Evolutionary conservation across 192 early-diverging fungal genomes (phyloP), one percentile per base, ranked within the genome.

Genomic region (Coemansia sp.): DNA sequence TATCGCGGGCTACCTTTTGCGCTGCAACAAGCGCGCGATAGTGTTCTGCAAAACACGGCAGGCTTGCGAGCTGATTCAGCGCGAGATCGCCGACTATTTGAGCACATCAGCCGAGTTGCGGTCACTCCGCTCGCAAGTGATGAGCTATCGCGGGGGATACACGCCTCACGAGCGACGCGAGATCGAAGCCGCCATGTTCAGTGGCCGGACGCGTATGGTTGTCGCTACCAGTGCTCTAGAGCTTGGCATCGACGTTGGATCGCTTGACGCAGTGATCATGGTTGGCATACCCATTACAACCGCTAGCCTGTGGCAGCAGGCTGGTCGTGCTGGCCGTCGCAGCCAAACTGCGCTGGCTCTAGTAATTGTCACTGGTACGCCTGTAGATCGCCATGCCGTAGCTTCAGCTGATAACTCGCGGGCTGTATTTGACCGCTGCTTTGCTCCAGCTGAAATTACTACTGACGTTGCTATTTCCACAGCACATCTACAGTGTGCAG

Each of bases 101-200:
- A 65, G 60, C 5, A 20, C 31, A 4, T 52, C 69, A 6, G 50
- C 44, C 1, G 46, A 15, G 13, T 13, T 79, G 34, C 66, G 41
- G 22, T 12, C 13, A 24, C 44, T 66, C 13, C 62, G 39, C 9
- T 11, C 43, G 9, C 58, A 62, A 8, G 78, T 92, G 5, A 86
- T 92, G 83, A 73, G 85, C 27, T 96, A 96, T 68, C 88, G 94
- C 12, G 94, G 87, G 13, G 94, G 94, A 18, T 96, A 96, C 80
- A 61, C 81, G 15, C 38, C 57, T 3, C 22, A 3, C 12, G 90
- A 92, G 64, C 78, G 94, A 41, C 70, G 93, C 18, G 65, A 84
- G 8, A 95, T 95, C 24, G 94, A 95, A 74, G 63, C 68, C 10
- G 65, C 74, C 47, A 70, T 95, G 74, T 94, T 94, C 78, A 27